Conservation (phyloP, 164 flowering plant genomes). For the Vitis rupestris region DNA sequence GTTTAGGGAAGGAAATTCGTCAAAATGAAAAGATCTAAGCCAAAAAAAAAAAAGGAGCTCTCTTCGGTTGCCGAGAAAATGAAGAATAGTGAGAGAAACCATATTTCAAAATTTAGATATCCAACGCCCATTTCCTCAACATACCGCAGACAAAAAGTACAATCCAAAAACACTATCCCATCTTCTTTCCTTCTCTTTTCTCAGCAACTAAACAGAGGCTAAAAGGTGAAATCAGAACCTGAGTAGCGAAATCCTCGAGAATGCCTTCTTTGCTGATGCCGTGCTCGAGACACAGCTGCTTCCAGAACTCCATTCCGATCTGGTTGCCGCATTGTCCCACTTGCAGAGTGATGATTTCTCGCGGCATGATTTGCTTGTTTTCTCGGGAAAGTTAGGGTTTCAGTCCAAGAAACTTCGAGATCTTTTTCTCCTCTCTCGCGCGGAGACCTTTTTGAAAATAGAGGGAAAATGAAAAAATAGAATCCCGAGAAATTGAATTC, state of each 20-base stretch:
- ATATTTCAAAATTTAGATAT: no score
- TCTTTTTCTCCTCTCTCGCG: neutral
- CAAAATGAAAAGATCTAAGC: no score
- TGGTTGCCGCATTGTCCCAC: conserved; percentile 99
- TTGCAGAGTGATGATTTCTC: conserved; percentile 95
- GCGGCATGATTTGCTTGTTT: conserved; percentile 59
- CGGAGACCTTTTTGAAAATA: neutral
- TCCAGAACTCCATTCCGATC: conserved; percentile 99
- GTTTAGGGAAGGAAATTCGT: no score
- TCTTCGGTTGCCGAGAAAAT: neutral
- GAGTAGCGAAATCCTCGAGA: conserved; percentile 97
- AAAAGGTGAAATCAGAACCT: conserved; percentile 37
- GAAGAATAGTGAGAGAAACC: neutral
- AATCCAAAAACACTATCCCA: no score
- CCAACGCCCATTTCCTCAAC: no score
- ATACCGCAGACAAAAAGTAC: no score
- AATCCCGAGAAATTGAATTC: neutral
- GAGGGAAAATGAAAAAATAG: neutral
- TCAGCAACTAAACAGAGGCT: conserved; percentile 5
- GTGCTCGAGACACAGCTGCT: conserved; percentile 98
- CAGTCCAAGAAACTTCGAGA: no score
- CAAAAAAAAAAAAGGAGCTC: neutral
- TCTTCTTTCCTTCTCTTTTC: neutral
- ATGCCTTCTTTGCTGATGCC: conserved; percentile 98
- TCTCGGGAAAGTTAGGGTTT: conserved; percentile 22